Conservation (phyloP, 2,329 filamentous ascomycete genomes). For the Eutypa lata region DNA sequence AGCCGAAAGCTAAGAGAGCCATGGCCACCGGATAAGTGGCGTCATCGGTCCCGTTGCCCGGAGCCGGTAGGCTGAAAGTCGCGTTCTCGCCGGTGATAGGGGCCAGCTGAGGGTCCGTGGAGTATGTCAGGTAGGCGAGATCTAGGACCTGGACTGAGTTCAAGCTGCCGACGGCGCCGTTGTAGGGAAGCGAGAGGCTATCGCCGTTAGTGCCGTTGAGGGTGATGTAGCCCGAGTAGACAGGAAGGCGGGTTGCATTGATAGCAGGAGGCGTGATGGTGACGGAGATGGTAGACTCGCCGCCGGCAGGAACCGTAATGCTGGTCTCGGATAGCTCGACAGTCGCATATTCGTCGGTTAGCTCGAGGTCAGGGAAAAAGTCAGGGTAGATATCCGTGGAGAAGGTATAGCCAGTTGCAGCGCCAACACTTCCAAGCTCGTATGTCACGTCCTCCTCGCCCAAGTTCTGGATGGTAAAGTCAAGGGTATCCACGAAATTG, state of each 20-base stretch:
- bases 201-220: slow-evolving; percentile 41
- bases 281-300: slow-evolving; percentile 36
- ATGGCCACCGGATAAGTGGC: slow-evolving; percentile 37
- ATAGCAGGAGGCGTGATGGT: slow-evolving; percentile 41
- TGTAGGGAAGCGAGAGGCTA: slow-evolving; percentile 30
- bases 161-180: slow-evolving; percentile 35
- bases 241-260: slow-evolving; percentile 38
- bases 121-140: slow-evolving; percentile 31
- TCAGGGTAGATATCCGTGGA: slow-evolving; percentile 34
- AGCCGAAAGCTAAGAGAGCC: slow-evolving; percentile 43
- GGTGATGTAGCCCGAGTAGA: slow-evolving; percentile 47
- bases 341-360: slow-evolving; percentile 38
- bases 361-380: slow-evolving; percentile 42
- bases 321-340: slow-evolving; percentile 37
- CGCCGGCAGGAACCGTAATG: slow-evolving; percentile 27
- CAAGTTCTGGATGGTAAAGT: slow-evolving; percentile 56
- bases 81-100: slow-evolving; percentile 20
- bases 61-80: slow-evolving; percentile 23
- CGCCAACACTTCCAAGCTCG: slow-evolving; percentile 46
- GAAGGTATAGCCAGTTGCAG: slow-evolving; percentile 54
- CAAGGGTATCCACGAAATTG: slow-evolving; percentile 45
- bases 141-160: slow-evolving; percentile 32
- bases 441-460: slow-evolving; percentile 48
- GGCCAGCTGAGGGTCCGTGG: slow-evolving; percentile 27
- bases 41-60: slow-evolving; percentile 16